Evolutionary conservation across 2,329 filamentous ascomycete species (phyloP).

Genomic region (Alternaria sp.): DNA sequence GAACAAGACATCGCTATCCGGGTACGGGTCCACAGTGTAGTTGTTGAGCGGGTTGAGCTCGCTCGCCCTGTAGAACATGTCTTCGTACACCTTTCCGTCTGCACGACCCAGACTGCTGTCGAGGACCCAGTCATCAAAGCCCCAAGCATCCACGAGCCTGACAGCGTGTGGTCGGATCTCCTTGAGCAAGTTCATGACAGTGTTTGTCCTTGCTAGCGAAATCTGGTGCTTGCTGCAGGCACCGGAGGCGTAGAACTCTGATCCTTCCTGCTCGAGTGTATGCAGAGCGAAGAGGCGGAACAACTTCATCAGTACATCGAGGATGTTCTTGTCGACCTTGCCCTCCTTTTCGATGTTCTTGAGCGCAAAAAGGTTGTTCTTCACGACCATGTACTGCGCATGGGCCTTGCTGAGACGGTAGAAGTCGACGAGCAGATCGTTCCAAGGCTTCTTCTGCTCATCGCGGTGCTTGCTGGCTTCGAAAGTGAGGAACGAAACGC

Average conservation of each 20-base stretch:
- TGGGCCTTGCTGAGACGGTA: constrained; percentile 78
- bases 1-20: constrained; percentile 67
- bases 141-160: constrained; percentile 75
- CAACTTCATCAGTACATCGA: constrained; percentile 68
- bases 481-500: constrained; percentile 76
- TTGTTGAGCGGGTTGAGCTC: constrained; percentile 77
- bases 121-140: constrained; percentile 79
- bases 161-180: constrained; percentile 78
- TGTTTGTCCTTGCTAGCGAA: constrained; percentile 70
- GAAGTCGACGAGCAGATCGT: constrained; percentile 79
- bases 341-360: constrained; percentile 62
- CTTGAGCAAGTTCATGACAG: constrained; percentile 73
- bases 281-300: constrained; percentile 72
- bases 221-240: constrained; percentile 78
- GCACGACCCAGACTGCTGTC: constrained; percentile 74
- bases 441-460: constrained; percentile 77
- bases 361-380: constrained; percentile 78
- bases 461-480: constrained; percentile 78
- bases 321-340: constrained; percentile 66
- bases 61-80: constrained; percentile 76
- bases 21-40: constrained; percentile 76
- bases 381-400: constrained; percentile 79
- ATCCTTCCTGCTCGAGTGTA: constrained; percentile 73
- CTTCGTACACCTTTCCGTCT: constrained; percentile 80
- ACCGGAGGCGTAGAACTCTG: constrained; percentile 75